Base-by-base conservation (phyloP, 495 filamentous ascomycete species). In the Clohesyomyces aquaticus region DNA sequence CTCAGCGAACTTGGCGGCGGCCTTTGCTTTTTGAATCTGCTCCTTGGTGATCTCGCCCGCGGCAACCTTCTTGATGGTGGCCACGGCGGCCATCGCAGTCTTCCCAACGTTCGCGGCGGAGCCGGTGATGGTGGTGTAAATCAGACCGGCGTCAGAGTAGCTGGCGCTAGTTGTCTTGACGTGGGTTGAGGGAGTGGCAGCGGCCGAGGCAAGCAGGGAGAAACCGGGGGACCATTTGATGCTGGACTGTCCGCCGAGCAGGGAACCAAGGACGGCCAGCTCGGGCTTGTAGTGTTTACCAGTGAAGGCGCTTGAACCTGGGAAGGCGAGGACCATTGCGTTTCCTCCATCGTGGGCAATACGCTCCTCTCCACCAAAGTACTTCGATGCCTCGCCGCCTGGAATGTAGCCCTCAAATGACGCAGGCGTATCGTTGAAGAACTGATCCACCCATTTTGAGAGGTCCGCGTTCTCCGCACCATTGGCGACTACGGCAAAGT, bases 221-320 rank as follows among this genome's bases (percentile, higher is more conserved):
- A 96, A 97, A 56, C 94, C 95, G 56, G 91, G 81, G 25, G 88
- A 88, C 94, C 94, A 98, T 81, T 98, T 98, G 81, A 97, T 93
- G 75, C 78, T 86, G 62, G 91, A 87, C 76, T 92, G 78, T 43
- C 95, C 94, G 71, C 94, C 94, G 27, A 99, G 87, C 6, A 99
- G 86, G 51, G 91, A 88, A 61, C 90, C 85, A 23, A 99, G 87
- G 63, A 99, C 91, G 59, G 87, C 85, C 69, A 88, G 85, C 80
- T 96, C 95, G 60, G 93, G 88, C 82, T 96, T 92, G 83, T 87
- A 93, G 61, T 82, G 82, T 52, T 81, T 80, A 62, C 86, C 81
- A 53, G 87, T 85, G 71, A 83, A 85, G 41, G 88, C 86, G 74
- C 89, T 86, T 54, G 91, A 91, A 48, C 94, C 93, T 43, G 92